These are phyloP conservation scores for Xylariales sp. DNA, from an alignment of 2,329 filamentous ascomycete genomes.

Conservation along the genomic window DNA sequence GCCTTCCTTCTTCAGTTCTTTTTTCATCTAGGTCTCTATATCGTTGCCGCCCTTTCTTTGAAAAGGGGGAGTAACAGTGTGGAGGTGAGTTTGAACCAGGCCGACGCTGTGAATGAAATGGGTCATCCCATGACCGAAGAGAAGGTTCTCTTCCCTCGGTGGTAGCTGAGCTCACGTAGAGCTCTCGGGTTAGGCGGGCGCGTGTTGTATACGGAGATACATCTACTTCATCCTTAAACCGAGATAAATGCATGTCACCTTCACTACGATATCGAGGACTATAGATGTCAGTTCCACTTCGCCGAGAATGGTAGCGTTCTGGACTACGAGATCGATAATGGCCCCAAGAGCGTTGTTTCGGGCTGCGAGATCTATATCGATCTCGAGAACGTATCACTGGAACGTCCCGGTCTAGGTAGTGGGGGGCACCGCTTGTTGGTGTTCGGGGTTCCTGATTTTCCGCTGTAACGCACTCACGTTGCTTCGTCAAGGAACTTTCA, in stretches of 20 bases:
- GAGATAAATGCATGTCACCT: constrained; percentile 6
- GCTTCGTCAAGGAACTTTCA: constrained; percentile 50
- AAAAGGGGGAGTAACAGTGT: constrained; percentile 4
- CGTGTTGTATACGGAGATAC: constrained; percentile 39
- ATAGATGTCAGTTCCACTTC: constrained; percentile 23
- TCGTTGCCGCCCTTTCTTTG: constrained; percentile 13
- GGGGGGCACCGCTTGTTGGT: not conserved
- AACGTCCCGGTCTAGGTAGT: constrained; percentile 8
- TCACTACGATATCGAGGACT: constrained; percentile 22
- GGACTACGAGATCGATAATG: constrained; percentile 33
- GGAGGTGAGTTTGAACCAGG: constrained; percentile 1
- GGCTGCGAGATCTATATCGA: constrained; percentile 22
- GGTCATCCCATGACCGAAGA: constrained; percentile 6
- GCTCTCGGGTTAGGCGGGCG: constrained; percentile 33
- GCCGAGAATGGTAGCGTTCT: not conserved
- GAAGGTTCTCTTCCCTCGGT: constrained; percentile 6
- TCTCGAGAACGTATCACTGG: not conserved
- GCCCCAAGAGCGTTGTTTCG: constrained; percentile 1
- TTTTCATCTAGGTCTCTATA: constrained; percentile 19
- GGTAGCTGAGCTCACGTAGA: not conserved
- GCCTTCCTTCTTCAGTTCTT: constrained; percentile 39
- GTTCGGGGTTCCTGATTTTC: constrained; percentile 23
- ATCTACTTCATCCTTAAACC: constrained; percentile 13
- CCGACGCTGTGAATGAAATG: constrained; percentile 1
- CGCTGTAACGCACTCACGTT: constrained; percentile 38